Conservation (phyloP, 371 early-diverging fungal genomes). For the Lichtheimia ramosa region DNA sequence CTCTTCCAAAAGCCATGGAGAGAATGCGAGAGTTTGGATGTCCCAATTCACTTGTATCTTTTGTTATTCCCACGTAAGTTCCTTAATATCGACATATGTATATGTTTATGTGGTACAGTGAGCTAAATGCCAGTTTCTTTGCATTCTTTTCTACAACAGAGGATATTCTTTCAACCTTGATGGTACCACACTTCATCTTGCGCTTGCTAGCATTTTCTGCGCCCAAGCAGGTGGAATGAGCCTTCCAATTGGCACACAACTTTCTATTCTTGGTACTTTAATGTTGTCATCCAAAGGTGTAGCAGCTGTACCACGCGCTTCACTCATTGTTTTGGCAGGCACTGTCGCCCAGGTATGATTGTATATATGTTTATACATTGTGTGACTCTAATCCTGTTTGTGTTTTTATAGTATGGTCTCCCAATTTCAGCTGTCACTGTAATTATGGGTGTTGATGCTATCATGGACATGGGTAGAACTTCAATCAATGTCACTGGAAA, state of each 20-base stretch:
- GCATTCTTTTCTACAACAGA: slow-evolving; percentile 21
- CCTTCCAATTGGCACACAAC: slow-evolving; percentile 62
- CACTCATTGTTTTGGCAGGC: slow-evolving; percentile 62
- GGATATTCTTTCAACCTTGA: slow-evolving; percentile 87
- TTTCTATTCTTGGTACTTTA: slow-evolving; percentile 72
- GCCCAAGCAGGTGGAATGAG: slow-evolving; percentile 68
- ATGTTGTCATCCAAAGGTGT: slow-evolving; percentile 82
- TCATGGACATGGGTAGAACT: slow-evolving; percentile 82
- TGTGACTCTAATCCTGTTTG: too few species aligned
- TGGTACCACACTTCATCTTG: slow-evolving; percentile 77
- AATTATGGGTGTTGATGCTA: slow-evolving; percentile 64
- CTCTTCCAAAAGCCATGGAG: slow-evolving; percentile 76
- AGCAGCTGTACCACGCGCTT: slow-evolving; percentile 81
- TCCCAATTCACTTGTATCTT: slow-evolving; percentile 68
- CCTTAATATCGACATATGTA: not conserved
- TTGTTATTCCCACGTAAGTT: slow-evolving; percentile 63
- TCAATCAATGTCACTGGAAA: slow-evolving; percentile 75
- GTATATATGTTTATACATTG: too few species aligned
- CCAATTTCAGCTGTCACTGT: slow-evolving; percentile 19
- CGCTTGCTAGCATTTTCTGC: slow-evolving; percentile 64
- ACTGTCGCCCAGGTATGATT: slow-evolving; percentile 35
- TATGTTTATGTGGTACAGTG: not conserved
- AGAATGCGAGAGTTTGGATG: slow-evolving; percentile 75
- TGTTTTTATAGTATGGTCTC: slow-evolving; percentile 10
- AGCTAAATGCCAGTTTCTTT: not conserved